A percentile compares a stretch with the other conserved stretches of the same genome.
phyloP scores from a whole-genome alignment of 2,329 filamentous ascomycete species.

The Hypoxylon sp. region DNA sequence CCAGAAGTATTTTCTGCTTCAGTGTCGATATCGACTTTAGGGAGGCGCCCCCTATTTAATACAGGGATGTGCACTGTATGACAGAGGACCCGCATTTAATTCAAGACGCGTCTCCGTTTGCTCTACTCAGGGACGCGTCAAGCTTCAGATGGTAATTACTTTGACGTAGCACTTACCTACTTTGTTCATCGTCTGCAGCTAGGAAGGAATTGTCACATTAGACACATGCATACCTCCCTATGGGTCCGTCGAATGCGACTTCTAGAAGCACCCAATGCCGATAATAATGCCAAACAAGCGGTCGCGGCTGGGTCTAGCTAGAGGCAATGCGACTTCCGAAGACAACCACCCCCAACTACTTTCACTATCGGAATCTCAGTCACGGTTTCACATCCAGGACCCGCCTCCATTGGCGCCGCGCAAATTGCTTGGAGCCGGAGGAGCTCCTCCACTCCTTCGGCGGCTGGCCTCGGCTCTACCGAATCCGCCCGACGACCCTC shows the following conservation, averaged over 20 bases:
- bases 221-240: slow-evolving; percentile 16
- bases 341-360: background rate
- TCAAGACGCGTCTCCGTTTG: slow-evolving; percentile 26
- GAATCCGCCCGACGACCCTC: background rate
- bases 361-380: slow-evolving; percentile 1
- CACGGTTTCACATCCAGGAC: background rate
- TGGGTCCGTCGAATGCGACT: slow-evolving; percentile 16
- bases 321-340: background rate
- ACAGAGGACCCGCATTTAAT: slow-evolving; percentile 11
- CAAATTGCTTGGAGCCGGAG: background rate
- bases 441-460: background rate
- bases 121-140: slow-evolving; percentile 24
- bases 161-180: slow-evolving; percentile 16
- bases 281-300: background rate
- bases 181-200: slow-evolving; percentile 19
- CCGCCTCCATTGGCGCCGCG: background rate
- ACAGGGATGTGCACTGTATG: background rate
- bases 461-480: slow-evolving; percentile 8
- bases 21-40: too few species aligned
- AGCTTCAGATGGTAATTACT: slow-evolving; percentile 12
- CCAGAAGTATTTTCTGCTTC: too few species aligned
- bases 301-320: background rate
- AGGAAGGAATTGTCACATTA: slow-evolving; percentile 24
- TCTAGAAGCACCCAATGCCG: background rate
- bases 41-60: background rate